Evolutionary conservation across 2,329 filamentous ascomycete genomes (phyloP).

Genomic region (Hypoxylon sp.): DNA sequence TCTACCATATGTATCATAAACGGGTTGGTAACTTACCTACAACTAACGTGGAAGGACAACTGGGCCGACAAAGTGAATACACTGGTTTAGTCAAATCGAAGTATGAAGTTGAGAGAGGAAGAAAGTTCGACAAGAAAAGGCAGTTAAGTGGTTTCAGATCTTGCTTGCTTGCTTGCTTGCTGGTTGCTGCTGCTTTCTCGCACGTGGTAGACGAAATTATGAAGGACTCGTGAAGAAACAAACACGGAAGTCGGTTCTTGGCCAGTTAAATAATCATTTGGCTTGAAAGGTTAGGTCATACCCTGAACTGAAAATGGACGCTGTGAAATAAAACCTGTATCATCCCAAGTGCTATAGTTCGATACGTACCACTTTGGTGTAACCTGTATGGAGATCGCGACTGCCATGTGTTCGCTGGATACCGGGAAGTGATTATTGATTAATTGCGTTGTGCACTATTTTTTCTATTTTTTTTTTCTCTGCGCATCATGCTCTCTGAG

Average conservation of each 20-base stretch:
- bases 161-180: slow-evolving; percentile 5
- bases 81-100: background rate
- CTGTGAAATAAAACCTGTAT: slow-evolving; percentile 24
- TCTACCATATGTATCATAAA: background rate
- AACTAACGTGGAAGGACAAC: background rate
- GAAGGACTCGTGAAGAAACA: slow-evolving; percentile 23
- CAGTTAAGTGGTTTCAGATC: slow-evolving; percentile 10
- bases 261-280: slow-evolving; percentile 33
- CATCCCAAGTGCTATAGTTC: slow-evolving; percentile 15
- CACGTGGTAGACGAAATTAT: slow-evolving; percentile 28
- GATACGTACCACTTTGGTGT: slow-evolving; percentile 18
- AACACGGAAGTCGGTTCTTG: slow-evolving; percentile 17
- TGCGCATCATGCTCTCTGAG: background rate
- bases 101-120: slow-evolving; percentile 21
- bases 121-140: slow-evolving; percentile 1
- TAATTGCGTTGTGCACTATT: slow-evolving; percentile 4
- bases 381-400: slow-evolving; percentile 18
- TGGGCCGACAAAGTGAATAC: background rate
- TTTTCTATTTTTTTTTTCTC: slow-evolving; percentile 12
- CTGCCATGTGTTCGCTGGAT: slow-evolving; percentile 3
- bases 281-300: slow-evolving; percentile 33
- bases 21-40: slow-evolving; percentile 1
- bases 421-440: background rate
- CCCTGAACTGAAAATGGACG: slow-evolving; percentile 29
- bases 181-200: slow-evolving; percentile 30